A percentile compares a stretch with the other conserved stretches of the same genome.
phyloP scores from a whole-genome alignment of 139 green algal species.

The Volvox reticuliferus region DNA sequence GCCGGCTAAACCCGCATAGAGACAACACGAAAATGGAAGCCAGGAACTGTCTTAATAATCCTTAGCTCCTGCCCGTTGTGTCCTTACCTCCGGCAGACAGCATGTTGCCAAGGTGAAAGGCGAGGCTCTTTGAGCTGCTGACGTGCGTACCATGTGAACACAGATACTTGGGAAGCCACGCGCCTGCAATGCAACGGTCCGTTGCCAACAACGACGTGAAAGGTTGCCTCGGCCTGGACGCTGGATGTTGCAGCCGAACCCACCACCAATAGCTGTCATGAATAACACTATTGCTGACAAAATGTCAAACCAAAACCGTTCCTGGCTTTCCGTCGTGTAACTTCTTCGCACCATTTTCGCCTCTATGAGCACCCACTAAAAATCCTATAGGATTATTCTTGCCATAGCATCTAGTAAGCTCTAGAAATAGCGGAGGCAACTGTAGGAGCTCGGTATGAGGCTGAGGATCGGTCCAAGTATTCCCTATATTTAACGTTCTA shows the following conservation, averaged over 20 bases:
- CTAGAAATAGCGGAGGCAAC: background rate
- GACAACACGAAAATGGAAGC: too few species aligned
- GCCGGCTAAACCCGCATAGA: too few species aligned
- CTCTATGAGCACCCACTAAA: background rate
- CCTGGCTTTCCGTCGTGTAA: background rate
- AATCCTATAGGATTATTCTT: background rate
- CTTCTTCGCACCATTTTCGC: background rate
- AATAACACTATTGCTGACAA: conserved; percentile 57
- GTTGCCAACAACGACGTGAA: background rate
- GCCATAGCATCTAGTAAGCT: background rate
- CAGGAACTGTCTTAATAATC: too few species aligned
- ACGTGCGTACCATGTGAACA: background rate
- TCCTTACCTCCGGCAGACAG: conserved; percentile 73
- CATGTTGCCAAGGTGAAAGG: conserved; percentile 87
- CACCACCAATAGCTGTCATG: conserved; percentile 57
- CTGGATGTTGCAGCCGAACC: background rate
- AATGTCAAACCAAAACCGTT: conserved; percentile 56
- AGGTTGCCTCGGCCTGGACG: background rate
- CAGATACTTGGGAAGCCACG: conserved; percentile 59
- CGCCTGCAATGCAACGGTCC: background rate
- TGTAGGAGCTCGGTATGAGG: too few species aligned
- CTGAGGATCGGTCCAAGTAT: too few species aligned
- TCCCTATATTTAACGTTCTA: too few species aligned
- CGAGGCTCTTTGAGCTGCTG: conserved; percentile 56
- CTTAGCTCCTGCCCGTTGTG: background rate